Evolutionary conservation across 2,329 filamentous ascomycete genomes (phyloP).

Genomic region (Exophiala dermatitidis): DNA sequence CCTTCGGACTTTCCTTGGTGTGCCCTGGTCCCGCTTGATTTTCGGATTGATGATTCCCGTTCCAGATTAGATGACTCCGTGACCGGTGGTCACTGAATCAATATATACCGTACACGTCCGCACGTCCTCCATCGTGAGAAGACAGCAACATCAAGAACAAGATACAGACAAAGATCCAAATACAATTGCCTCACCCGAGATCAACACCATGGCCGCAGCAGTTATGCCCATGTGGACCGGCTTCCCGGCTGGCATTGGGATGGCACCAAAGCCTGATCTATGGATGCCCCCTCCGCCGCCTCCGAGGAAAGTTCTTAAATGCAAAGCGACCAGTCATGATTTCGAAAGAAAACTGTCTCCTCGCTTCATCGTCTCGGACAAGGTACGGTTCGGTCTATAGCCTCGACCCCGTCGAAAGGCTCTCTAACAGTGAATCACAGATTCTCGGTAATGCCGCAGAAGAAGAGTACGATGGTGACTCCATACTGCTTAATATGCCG

Average conservation of each 20-base stretch:
- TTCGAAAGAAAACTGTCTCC: conserved; percentile 23
- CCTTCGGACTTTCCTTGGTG: background rate
- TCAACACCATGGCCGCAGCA: background rate
- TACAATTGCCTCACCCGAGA: background rate
- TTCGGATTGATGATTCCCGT: background rate
- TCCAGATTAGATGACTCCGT: background rate
- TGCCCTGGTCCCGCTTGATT: background rate
- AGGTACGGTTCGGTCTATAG: conserved; percentile 4
- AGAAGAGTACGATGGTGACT: background rate
- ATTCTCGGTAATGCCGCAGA: conserved; percentile 3
- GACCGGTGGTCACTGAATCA: background rate
- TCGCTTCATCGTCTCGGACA: conserved; percentile 16
- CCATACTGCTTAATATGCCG: conserved; percentile 20
- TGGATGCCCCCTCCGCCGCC: conserved; percentile 3
- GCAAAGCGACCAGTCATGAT: conserved; percentile 19
- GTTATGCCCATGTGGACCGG: conserved; percentile 21
- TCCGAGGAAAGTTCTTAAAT: conserved; percentile 9
- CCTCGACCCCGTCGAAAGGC: background rate
- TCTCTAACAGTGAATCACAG: conserved; percentile 2
- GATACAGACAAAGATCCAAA: background rate
- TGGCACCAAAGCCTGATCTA: background rate
- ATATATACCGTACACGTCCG: background rate
- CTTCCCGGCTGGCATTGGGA: conserved; percentile 10
- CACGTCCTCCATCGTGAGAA: background rate
- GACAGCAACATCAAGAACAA: background rate